Evolutionary conservation across 352 stramenopile genomes (phyloP).

Genomic region (Phytophthora syringae): DNA sequence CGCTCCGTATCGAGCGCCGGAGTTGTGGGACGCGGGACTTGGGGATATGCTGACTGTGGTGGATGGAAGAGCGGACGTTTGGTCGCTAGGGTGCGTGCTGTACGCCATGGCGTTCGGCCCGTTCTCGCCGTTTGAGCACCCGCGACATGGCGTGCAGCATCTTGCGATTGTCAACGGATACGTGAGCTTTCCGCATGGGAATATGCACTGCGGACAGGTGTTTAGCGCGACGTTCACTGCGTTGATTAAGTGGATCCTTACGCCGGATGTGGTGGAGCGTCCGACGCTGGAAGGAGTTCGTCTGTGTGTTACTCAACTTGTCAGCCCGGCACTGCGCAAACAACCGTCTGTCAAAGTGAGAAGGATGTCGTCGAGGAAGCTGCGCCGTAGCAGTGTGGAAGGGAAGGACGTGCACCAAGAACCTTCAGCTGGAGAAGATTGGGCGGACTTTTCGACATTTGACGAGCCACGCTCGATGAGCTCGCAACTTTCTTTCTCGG

Average conservation of each 20-base stretch:
- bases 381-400: conserved; percentile 4
- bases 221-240: conserved; percentile 70
- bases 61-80: conserved; percentile 88
- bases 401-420: neutral
- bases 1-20: conserved; percentile 90
- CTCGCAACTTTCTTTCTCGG: conserved; percentile 15
- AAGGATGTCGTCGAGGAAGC: conserved; percentile 14
- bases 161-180: conserved; percentile 74
- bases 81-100: conserved; percentile 89
- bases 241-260: conserved; percentile 82
- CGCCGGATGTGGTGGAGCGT: conserved; percentile 55
- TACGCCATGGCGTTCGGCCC: conserved; percentile 93
- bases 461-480: conserved; percentile 10
- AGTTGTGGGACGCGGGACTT: conserved; percentile 83
- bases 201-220: conserved; percentile 22
- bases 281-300: conserved; percentile 63
- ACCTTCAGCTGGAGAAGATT: conserved; percentile 18
- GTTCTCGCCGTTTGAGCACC: conserved; percentile 90
- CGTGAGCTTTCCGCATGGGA: conserved; percentile 50
- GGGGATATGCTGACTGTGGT: conserved; percentile 33
- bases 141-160: conserved; percentile 51
- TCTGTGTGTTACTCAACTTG: conserved; percentile 36
- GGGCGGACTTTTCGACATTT: conserved; percentile 40
- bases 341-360: conserved; percentile 13
- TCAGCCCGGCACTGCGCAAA: conserved; percentile 11